Evolutionary conservation across 2,329 filamentous ascomycete species (phyloP).

Genomic region (Sarocladium strictum): DNA sequence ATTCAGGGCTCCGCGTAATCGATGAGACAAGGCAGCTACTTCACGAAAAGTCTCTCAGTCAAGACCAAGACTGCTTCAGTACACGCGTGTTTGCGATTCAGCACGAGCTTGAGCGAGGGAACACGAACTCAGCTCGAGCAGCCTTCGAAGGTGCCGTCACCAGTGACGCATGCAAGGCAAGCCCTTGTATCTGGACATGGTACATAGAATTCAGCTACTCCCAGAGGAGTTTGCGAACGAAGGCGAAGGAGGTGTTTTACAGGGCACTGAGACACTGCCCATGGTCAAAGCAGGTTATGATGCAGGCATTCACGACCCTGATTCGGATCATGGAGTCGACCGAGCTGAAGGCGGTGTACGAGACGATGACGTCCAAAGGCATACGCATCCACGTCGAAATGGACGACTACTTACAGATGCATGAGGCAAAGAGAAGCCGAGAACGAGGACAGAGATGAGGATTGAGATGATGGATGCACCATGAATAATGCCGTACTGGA

Average conservation of each 20-base stretch:
- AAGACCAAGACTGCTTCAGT: slow-evolving; percentile 33
- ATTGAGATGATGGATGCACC: not conserved
- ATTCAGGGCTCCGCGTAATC: slow-evolving; percentile 64
- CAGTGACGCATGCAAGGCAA: slow-evolving; percentile 32
- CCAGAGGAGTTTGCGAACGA: slow-evolving; percentile 26
- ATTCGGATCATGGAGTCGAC: slow-evolving; percentile 36
- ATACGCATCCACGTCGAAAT: slow-evolving; percentile 45
- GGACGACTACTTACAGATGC: slow-evolving; percentile 38
- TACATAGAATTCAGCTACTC: slow-evolving; percentile 43
- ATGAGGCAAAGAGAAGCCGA: slow-evolving; percentile 11
- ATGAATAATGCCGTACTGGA: not conserved
- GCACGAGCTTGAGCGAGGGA: slow-evolving; percentile 44
- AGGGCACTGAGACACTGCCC: slow-evolving; percentile 41
- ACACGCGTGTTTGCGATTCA: slow-evolving; percentile 44
- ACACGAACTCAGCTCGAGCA: slow-evolving; percentile 40
- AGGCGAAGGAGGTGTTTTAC: slow-evolving; percentile 43
- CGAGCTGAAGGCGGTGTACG: slow-evolving; percentile 43
- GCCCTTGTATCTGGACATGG: slow-evolving; percentile 39
- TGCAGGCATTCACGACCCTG: slow-evolving; percentile 46
- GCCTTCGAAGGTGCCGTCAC: slow-evolving; percentile 48
- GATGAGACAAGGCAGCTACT: slow-evolving; percentile 70
- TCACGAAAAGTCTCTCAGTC: slow-evolving; percentile 40
- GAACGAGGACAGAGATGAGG: slow-evolving; percentile 2
- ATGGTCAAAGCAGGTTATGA: slow-evolving; percentile 42
- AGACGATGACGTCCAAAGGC: slow-evolving; percentile 42